phyloP scores from a whole-genome alignment of 129 eudicot genomes.

The Arctium minus region DNA sequence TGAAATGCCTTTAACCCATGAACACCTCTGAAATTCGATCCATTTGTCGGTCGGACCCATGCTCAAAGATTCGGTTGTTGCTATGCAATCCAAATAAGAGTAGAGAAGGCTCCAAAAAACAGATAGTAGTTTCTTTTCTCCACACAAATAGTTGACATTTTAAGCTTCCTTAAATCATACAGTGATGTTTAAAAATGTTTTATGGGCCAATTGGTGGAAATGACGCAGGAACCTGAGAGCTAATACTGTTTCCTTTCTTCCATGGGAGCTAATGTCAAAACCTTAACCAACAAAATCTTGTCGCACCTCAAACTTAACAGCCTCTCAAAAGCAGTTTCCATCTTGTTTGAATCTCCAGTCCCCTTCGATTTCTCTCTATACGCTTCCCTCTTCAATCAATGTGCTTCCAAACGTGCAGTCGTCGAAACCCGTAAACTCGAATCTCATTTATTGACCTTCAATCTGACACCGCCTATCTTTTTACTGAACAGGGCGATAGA shows the following conservation, averaged over 20 bases:
- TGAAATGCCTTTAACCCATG: too few relatives aligned
- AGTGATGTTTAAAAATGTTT: too few relatives aligned
- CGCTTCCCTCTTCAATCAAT: constrained; percentile 53
- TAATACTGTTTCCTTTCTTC: not conserved
- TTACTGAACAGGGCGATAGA: constrained; percentile 77
- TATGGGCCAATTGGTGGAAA: too few relatives aligned
- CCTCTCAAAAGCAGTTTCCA: constrained; percentile 66
- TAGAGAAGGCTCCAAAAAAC: too few relatives aligned
- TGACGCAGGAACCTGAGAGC: too few relatives aligned
- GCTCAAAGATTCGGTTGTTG: too few relatives aligned
- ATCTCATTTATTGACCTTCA: constrained; percentile 60
- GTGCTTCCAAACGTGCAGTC: constrained; percentile 51
- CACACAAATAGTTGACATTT: too few relatives aligned
- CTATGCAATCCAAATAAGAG: too few relatives aligned
- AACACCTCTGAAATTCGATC: too few relatives aligned
- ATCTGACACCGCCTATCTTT: constrained; percentile 52
- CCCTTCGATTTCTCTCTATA: constrained; percentile 55
- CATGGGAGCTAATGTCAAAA: constrained; percentile 33
- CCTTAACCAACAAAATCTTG: constrained; percentile 42
- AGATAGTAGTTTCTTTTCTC: too few relatives aligned
- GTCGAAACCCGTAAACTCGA: constrained; percentile 77
- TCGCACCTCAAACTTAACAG: constrained; percentile 46
- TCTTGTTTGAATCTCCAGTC: constrained; percentile 55
- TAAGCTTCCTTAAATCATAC: too few relatives aligned
- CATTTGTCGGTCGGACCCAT: too few relatives aligned